phyloP scores from a whole-genome alignment of 257 asterid species.

The Misopates orontium region DNA sequence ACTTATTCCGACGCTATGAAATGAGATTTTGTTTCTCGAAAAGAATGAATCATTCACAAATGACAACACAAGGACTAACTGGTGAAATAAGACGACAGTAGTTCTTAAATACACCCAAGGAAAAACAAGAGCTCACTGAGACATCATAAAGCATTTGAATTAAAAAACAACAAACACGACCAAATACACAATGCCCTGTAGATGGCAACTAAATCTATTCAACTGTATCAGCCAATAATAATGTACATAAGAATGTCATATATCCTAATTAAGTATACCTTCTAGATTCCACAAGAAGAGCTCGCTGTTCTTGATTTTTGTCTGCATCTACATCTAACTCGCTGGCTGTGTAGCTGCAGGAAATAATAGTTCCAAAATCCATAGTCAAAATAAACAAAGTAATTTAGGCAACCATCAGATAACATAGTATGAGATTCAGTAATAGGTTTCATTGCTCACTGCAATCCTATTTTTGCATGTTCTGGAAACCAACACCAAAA shows the following conservation, averaged over 20 bases:
- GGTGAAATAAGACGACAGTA: background rate
- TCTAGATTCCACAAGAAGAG: constrained; percentile 69
- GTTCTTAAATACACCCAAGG: background rate
- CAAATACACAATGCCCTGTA: constrained; percentile 3
- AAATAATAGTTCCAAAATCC: constrained; percentile 21
- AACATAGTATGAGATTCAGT: background rate
- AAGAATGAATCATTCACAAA: too few species aligned
- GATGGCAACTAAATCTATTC: constrained; percentile 19
- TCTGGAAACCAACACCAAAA: background rate
- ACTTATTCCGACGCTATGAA: too few species aligned
- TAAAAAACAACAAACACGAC: constrained; percentile 3
- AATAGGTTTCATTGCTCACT: constrained; percentile 12
- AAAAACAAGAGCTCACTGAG: constrained; percentile 8
- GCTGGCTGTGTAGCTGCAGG: constrained; percentile 65
- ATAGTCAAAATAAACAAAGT: constrained; percentile 20
- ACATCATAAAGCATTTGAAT: constrained; percentile 5
- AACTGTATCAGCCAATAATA: background rate
- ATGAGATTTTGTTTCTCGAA: too few species aligned
- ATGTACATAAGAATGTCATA: background rate
- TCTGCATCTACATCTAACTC: constrained; percentile 53
- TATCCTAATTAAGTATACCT: constrained; percentile 46
- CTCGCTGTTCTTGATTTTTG: constrained; percentile 55
- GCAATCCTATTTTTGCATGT: background rate
- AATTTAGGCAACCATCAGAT: constrained; percentile 6
- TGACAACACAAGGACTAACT: background rate